Evolutionary conservation across 2,329 filamentous ascomycete genomes (phyloP).

Genomic region (Colletotrichum australisinense): DNA sequence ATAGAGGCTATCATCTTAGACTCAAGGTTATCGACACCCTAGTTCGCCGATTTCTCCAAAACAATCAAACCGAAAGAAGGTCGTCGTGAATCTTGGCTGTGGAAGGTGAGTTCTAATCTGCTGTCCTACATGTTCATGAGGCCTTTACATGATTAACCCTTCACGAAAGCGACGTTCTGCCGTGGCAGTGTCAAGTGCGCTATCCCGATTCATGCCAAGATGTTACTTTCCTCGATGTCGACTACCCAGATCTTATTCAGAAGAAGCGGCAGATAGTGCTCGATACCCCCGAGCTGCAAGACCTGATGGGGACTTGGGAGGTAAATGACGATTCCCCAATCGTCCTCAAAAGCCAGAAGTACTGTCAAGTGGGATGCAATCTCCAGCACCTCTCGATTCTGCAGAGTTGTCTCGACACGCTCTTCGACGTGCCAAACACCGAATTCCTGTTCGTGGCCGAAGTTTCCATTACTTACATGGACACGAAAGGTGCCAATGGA

Average conservation of each 20-base stretch:
- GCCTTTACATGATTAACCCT: not conserved
- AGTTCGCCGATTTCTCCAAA: conserved; percentile 78
- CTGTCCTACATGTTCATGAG: not conserved
- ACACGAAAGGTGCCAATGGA: conserved; percentile 75
- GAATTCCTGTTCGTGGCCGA: conserved; percentile 86
- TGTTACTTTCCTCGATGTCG: conserved; percentile 83
- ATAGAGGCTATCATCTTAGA: conserved; percentile 88
- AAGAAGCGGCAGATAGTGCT: conserved; percentile 78
- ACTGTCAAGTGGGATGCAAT: conserved; percentile 85
- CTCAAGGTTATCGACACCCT: conserved; percentile 84
- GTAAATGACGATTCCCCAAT: conserved; percentile 61
- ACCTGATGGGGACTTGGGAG: conserved; percentile 69
- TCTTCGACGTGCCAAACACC: conserved; percentile 62
- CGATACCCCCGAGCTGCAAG: conserved; percentile 68
- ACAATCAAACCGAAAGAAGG: conserved; percentile 67
- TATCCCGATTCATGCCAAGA: conserved; percentile 69
- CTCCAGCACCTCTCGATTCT: conserved; percentile 75
- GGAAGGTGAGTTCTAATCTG: conserved; percentile 77
- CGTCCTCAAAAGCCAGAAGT: conserved; percentile 74
- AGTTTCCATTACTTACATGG: conserved; percentile 93
- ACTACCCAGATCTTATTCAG: conserved; percentile 83
- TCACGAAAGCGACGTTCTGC: conserved; percentile 78
- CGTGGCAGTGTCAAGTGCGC: conserved; percentile 82
- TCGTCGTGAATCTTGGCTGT: conserved; percentile 87
- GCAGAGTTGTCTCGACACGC: conserved; percentile 65